A percentile compares a stretch with the other conserved stretches of the same genome.
phyloP scores from a whole-genome alignment of 2,329 filamentous ascomycete genomes.

The Colletotrichum trifolii region DNA sequence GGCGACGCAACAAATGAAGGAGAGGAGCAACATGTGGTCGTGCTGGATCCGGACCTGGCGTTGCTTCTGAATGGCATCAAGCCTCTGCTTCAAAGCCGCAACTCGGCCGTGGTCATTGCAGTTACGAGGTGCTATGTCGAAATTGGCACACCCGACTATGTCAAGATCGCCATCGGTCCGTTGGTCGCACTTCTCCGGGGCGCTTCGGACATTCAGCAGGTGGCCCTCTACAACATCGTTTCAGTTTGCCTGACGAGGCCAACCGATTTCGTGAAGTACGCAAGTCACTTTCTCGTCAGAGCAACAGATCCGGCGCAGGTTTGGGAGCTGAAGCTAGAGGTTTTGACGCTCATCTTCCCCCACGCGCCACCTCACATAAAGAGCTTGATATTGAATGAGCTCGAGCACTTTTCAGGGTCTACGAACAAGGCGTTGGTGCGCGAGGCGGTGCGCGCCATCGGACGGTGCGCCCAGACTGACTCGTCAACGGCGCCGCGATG shows the following conservation, averaged over 20 bases:
- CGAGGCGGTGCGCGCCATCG: slow-evolving; percentile 92
- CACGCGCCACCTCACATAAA: slow-evolving; percentile 81
- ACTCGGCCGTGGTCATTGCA: slow-evolving; percentile 90
- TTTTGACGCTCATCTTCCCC: slow-evolving; percentile 91
- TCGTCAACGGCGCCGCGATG: slow-evolving; percentile 79
- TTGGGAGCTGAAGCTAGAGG: slow-evolving; percentile 91
- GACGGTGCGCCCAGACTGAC: slow-evolving; percentile 88
- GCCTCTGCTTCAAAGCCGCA: slow-evolving; percentile 90
- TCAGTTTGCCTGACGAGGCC: slow-evolving; percentile 86
- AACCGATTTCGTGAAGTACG: slow-evolving; percentile 85
- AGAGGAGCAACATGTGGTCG: slow-evolving; percentile 64
- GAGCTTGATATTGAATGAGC: slow-evolving; percentile 87
- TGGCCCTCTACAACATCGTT: slow-evolving; percentile 94
- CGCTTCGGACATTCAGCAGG: slow-evolving; percentile 86
- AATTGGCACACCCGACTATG: slow-evolving; percentile 82
- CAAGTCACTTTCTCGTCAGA: slow-evolving; percentile 88
- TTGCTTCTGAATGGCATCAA: slow-evolving; percentile 83
- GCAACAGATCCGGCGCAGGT: slow-evolving; percentile 82
- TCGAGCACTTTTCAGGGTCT: slow-evolving; percentile 87
- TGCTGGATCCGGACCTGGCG: slow-evolving; percentile 84
- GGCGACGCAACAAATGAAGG: slow-evolving; percentile 67
- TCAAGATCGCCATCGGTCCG: slow-evolving; percentile 81
- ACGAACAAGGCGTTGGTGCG: slow-evolving; percentile 80
- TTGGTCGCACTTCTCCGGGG: slow-evolving; percentile 87
- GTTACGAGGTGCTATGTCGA: slow-evolving; percentile 88